Percentiles rank a stretch among this genome's conserved stretches.
These are phyloP conservation scores for Pichia kudriavzevii DNA, from an alignment of 1,139 yeast species.

Conservation along the genomic window DNA sequence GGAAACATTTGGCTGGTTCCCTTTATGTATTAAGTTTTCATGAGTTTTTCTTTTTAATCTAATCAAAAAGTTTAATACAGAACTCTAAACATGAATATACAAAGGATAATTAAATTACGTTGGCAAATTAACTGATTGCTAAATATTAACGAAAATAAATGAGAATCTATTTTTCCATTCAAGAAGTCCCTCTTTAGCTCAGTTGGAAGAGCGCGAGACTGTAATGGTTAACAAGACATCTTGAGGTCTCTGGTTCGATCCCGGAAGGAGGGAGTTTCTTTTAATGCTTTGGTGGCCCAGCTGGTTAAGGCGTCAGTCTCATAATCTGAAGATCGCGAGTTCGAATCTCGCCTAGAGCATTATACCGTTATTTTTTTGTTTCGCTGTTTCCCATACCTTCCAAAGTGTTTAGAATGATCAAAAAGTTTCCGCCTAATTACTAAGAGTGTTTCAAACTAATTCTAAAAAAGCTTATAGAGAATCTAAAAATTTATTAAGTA, in stretches of 20 bases:
- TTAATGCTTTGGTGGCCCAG: conserved; percentile 22
- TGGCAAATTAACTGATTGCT: too few relatives aligned
- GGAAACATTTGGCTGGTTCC: too few relatives aligned
- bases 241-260: conserved; percentile 20
- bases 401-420: too few relatives aligned
- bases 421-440: too few relatives aligned
- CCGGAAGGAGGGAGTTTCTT: conserved; percentile 16
- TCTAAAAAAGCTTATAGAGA: neutral
- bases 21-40: too few relatives aligned
- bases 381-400: too few relatives aligned
- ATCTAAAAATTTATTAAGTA: conserved; percentile 3
- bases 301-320: conserved; percentile 24
- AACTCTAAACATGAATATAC: too few relatives aligned
- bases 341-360: conserved; percentile 24
- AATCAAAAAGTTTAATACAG: too few relatives aligned
- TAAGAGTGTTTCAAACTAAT: too few relatives aligned
- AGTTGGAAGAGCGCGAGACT: conserved; percentile 21
- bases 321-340: conserved; percentile 24
- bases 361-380: neutral
- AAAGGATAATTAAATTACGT: too few relatives aligned
- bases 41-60: too few relatives aligned
- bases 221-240: conserved; percentile 16
- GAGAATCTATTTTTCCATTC: neutral
- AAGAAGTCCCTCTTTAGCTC: conserved; percentile 17
- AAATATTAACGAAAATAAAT: too few relatives aligned